A percentile compares a stretch with the other conserved stretches of the same genome.
These are phyloP conservation scores for Fusarium tupiense DNA, from an alignment of 2,329 filamentous ascomycete genomes.

Conservation along the genomic window DNA sequence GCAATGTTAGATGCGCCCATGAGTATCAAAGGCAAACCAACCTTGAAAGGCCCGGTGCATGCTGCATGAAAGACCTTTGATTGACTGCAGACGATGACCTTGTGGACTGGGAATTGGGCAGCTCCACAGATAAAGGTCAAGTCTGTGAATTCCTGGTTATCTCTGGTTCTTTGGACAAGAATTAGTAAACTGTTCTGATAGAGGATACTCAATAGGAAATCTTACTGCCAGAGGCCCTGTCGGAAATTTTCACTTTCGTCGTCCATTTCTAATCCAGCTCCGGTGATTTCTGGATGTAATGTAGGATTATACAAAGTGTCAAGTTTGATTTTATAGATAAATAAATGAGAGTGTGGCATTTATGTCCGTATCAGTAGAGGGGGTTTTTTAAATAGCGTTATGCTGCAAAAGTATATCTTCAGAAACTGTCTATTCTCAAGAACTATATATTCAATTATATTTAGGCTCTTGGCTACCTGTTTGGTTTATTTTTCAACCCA, in stretches of 20 bases:
- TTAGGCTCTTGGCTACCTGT: too few relatives aligned
- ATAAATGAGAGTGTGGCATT: neutral
- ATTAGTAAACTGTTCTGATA: neutral
- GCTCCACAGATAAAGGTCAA: neutral
- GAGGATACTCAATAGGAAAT: too few relatives aligned
- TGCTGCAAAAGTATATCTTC: neutral
- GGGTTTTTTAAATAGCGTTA: rapidly evolving
- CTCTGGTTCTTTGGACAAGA: neutral
- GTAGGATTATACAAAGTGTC: rapidly evolving
- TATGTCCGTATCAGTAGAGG: too few relatives aligned
- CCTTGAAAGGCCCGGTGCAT: neutral
- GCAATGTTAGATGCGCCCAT: neutral
- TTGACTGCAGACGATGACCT: neutral
- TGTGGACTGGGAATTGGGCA: neutral
- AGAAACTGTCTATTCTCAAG: neutral
- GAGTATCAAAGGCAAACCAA: neutral
- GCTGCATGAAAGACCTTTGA: neutral
- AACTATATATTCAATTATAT: too few relatives aligned
- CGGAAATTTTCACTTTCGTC: neutral
- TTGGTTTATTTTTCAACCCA: too few relatives aligned
- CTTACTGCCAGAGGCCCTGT: neutral
- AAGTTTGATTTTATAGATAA: neutral
- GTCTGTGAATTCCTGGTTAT: neutral
- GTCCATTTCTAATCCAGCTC: neutral
- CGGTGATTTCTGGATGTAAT: neutral